phyloP scores from a whole-genome alignment of 2,329 filamentous ascomycete genomes.

The Trichophyton verrucosum region DNA sequence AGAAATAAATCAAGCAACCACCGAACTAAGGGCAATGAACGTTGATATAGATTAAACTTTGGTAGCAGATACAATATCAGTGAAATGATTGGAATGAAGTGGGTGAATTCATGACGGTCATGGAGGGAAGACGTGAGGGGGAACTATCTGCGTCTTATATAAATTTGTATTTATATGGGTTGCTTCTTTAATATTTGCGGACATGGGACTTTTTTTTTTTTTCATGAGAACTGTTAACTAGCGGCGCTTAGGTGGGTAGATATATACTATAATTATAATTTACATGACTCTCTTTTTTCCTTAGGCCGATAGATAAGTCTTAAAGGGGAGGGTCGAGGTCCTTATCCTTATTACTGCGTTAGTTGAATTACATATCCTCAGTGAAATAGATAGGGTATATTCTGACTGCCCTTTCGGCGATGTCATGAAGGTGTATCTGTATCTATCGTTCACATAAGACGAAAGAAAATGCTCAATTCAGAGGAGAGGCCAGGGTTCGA shows the following conservation, averaged over 20 bases:
- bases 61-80: not conserved
- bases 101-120: not conserved
- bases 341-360: too few relatives aligned
- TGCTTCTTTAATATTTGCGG: not conserved
- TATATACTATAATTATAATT: not conserved
- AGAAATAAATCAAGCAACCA: conserved; percentile 51
- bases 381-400: too few relatives aligned
- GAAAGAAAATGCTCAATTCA: not conserved
- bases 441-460: too few relatives aligned
- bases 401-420: too few relatives aligned
- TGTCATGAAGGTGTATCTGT: too few relatives aligned
- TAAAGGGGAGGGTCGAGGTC: too few relatives aligned
- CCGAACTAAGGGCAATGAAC: conserved; percentile 30
- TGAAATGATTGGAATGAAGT: not conserved
- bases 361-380: too few relatives aligned
- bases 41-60: conserved; percentile 31
- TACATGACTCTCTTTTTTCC: not conserved
- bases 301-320: too few relatives aligned
- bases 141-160: not conserved
- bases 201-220: not conserved
- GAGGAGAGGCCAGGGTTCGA: not conserved
- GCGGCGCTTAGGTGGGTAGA: not conserved
- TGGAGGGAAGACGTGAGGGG: not conserved
- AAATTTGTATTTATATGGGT: not conserved
- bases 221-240: not conserved